These are phyloP conservation scores for Citeromyces matritensis DNA, from an alignment of 805 yeast genomes.

Conservation along the genomic window DNA sequence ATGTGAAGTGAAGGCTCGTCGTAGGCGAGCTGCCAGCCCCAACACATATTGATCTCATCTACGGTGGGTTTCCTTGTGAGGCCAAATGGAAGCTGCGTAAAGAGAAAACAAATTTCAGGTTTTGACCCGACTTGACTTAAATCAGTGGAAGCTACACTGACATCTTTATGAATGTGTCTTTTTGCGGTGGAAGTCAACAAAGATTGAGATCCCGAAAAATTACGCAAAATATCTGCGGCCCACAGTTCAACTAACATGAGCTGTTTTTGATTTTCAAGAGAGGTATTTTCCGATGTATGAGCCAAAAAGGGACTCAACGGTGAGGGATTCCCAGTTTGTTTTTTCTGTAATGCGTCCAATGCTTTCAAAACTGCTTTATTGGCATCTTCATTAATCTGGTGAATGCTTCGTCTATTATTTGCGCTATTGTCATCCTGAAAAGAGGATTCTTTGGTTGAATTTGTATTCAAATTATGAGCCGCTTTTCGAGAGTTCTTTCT, in stretches of 20 bases:
- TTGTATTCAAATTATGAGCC: background rate
- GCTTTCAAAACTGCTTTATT: background rate
- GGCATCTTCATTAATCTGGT: background rate
- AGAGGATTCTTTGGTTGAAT: too few species aligned
- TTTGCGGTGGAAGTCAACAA: constrained; percentile 2
- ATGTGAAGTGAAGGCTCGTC: constrained; percentile 12
- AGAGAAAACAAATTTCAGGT: constrained; percentile 2
- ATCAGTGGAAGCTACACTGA: background rate
- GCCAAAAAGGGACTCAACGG: background rate
- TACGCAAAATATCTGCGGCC: constrained; percentile 13
- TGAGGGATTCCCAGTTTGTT: background rate
- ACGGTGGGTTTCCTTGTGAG: background rate
- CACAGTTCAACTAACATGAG: constrained; percentile 12
- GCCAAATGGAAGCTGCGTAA: constrained; percentile 1
- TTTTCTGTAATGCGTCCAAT: background rate
- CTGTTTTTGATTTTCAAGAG: constrained; percentile 7
- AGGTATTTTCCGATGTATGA: background rate
- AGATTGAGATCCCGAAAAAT: constrained; percentile 8
- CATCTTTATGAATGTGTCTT: background rate
- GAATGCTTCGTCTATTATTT: background rate
- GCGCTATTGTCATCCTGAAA: too few species aligned
- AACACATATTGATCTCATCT: constrained; percentile 10
- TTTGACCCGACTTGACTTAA: background rate
- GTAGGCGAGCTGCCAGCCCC: constrained; percentile 16
- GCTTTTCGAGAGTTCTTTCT: background rate